Evolutionary conservation across 2,329 filamentous ascomycete genomes (phyloP).

Genomic region (Cladorrhinum sp.): DNA sequence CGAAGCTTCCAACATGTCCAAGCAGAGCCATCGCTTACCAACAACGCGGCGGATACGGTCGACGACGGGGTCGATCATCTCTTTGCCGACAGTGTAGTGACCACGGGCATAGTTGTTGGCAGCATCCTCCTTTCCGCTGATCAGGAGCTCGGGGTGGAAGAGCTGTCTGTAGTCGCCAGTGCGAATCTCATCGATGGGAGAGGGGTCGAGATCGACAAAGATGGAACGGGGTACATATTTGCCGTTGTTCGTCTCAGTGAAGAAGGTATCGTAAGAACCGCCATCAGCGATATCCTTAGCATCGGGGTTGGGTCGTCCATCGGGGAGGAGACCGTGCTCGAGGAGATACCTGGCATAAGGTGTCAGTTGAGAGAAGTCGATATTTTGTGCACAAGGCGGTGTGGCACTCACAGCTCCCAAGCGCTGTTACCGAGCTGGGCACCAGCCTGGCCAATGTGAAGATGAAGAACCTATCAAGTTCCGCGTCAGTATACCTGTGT

Average conservation of each 20-base stretch:
- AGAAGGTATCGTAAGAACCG: slow-evolving; percentile 70
- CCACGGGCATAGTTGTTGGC: slow-evolving; percentile 76
- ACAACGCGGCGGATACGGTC: slow-evolving; percentile 67
- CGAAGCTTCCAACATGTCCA: neutral
- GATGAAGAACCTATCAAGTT: slow-evolving; percentile 54
- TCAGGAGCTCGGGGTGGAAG: slow-evolving; percentile 69
- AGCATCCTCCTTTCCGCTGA: slow-evolving; percentile 74
- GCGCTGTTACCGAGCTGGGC: slow-evolving; percentile 72
- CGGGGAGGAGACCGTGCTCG: slow-evolving; percentile 65
- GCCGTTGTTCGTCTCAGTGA: slow-evolving; percentile 67
- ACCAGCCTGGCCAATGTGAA: slow-evolving; percentile 67
- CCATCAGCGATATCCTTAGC: slow-evolving; percentile 57
- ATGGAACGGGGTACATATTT: slow-evolving; percentile 71
- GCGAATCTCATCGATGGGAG: slow-evolving; percentile 71
- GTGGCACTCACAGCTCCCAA: slow-evolving; percentile 62
- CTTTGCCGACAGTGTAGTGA: slow-evolving; percentile 74
- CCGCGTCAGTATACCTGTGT: slow-evolving; percentile 13
- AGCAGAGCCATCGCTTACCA: slow-evolving; percentile 41
- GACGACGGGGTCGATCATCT: slow-evolving; percentile 69
- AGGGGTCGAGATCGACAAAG: slow-evolving; percentile 71
- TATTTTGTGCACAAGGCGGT: slow-evolving; percentile 38
- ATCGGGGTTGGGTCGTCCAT: slow-evolving; percentile 63
- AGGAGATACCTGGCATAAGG: slow-evolving; percentile 59
- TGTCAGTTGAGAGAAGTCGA: slow-evolving; percentile 14
- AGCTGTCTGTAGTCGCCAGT: slow-evolving; percentile 65